Conservation (phyloP, 805 yeast genomes). For the Tetrapisispora nanseiensis region DNA sequence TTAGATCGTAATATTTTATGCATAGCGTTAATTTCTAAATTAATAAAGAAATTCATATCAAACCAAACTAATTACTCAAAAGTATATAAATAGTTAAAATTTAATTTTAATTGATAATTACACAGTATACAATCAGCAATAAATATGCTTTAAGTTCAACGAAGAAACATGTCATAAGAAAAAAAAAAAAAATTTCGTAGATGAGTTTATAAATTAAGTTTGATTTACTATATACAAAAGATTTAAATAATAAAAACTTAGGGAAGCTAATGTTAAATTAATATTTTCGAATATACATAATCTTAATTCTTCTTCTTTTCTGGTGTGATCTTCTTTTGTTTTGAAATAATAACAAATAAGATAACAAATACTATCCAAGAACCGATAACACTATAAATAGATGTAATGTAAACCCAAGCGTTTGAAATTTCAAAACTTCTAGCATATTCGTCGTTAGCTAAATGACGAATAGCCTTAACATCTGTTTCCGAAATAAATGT, state of each 20-base stretch:
- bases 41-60: too few species aligned
- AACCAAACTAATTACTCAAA: too few species aligned
- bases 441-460: conserved; percentile 90
- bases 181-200: too few species aligned
- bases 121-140: too few species aligned
- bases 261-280: too few species aligned
- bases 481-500: conserved; percentile 55
- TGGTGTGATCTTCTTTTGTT: conserved; percentile 7
- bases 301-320: conserved; percentile 18
- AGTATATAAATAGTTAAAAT: too few species aligned
- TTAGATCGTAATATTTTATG: conserved; percentile 15
- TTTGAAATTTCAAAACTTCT: conserved; percentile 90
- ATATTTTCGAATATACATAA: not conserved
- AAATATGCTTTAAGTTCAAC: too few species aligned
- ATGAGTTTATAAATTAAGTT: too few species aligned
- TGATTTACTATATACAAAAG: too few species aligned
- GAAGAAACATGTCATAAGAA: too few species aligned
- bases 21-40: not conserved
- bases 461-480: conserved; percentile 79
- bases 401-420: conserved; percentile 81
- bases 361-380: conserved; percentile 76
- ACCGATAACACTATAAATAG: conserved; percentile 55
- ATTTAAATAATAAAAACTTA: too few species aligned
- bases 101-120: too few species aligned
- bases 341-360: conserved; percentile 37